phyloP scores from a whole-genome alignment of 1,139 yeast genomes.

The Kurtzmaniella natalensis region DNA sequence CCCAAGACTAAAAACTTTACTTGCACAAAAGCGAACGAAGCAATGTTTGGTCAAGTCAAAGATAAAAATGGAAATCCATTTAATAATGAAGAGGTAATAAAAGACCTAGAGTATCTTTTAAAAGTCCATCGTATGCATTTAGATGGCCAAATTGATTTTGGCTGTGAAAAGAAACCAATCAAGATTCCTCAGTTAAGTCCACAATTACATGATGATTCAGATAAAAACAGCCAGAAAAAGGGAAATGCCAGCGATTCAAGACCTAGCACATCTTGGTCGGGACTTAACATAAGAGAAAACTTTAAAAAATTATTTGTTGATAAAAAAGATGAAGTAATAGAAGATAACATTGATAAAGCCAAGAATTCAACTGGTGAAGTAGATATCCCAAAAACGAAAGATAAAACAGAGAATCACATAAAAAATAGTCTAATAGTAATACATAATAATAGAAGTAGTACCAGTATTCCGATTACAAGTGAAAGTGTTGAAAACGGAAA shows the following conservation, averaged over 20 bases:
- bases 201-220: neutral
- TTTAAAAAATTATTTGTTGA: conserved; percentile 12
- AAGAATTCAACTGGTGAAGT: too few species aligned
- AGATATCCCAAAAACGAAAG: neutral
- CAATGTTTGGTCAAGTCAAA: neutral
- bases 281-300: conserved; percentile 18
- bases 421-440: neutral
- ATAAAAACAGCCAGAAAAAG: neutral
- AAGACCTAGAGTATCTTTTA: neutral
- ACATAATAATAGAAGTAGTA: neutral
- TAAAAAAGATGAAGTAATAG: conserved; percentile 2
- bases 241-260: neutral
- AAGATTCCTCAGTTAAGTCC: neutral
- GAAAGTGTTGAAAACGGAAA: too few species aligned
- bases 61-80: neutral
- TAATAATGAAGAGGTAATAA: neutral
- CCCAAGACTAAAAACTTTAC: neutral
- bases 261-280: conserved; percentile 2
- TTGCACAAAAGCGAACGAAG: neutral
- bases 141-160: neutral
- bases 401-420: neutral
- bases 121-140: neutral
- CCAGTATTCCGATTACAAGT: too few species aligned
- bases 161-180: neutral
- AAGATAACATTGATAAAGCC: neutral